Evolutionary conservation across 306 rosid genomes (phyloP).

Genomic region (Medicago arabica): DNA sequence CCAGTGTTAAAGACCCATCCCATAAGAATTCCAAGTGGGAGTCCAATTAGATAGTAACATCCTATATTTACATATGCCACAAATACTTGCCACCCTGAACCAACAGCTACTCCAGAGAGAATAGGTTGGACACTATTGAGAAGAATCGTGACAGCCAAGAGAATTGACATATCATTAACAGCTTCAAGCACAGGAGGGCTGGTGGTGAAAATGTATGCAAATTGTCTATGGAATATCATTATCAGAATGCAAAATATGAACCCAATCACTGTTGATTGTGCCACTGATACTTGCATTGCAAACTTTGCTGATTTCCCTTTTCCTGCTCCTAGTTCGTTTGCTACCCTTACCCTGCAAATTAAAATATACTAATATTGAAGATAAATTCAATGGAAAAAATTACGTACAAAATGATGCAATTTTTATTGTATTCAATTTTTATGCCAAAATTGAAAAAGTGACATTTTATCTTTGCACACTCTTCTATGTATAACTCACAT

Average conservation of each 20-base stretch:
- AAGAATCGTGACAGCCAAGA: slow-evolving; percentile 62
- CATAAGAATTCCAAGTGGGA: slow-evolving; percentile 58
- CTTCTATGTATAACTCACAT: too few species aligned
- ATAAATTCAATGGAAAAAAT: too few species aligned
- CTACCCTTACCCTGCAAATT: slow-evolving; percentile 66
- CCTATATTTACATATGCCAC: slow-evolving; percentile 68
- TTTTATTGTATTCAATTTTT: too few species aligned
- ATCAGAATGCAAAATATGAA: slow-evolving; percentile 51
- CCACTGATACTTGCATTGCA: slow-evolving; percentile 61
- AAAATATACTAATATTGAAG: background rate
- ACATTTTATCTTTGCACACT: too few species aligned
- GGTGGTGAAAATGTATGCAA: slow-evolving; percentile 63
- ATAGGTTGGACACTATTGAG: slow-evolving; percentile 76
- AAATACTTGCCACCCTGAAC: slow-evolving; percentile 71
- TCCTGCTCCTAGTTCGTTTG: slow-evolving; percentile 78
- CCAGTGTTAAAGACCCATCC: slow-evolving; percentile 59
- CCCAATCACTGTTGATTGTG: slow-evolving; percentile 55
- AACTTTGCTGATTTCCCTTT: slow-evolving; percentile 71
- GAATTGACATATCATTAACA: slow-evolving; percentile 51
- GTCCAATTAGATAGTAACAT: slow-evolving; percentile 60
- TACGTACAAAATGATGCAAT: too few species aligned
- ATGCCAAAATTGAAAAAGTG: too few species aligned
- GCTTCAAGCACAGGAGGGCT: slow-evolving; percentile 56
- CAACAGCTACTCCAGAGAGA: slow-evolving; percentile 76
- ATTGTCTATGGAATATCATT: slow-evolving; percentile 45